Base-by-base conservation (phyloP, 106 monocot genomes). In the Posidonia australis region DNA sequence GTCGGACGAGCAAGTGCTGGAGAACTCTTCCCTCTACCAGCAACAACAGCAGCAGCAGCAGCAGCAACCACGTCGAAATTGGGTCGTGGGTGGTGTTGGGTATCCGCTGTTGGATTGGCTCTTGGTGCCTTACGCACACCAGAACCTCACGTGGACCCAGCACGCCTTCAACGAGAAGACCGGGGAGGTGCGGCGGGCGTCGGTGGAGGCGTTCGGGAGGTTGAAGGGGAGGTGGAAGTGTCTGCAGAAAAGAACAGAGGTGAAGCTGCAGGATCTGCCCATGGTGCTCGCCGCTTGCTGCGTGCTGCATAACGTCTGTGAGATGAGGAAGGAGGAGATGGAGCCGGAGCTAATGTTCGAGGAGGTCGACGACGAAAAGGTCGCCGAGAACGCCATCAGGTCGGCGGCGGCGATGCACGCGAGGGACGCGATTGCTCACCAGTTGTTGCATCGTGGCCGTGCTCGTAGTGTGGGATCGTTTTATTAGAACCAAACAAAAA, bases 1-100 rank as follows among this genome's bases (percentile, higher is more conserved):
- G 84, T 58, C 79, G 14, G 74, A 84, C 55, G 79, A 84, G 30
- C 62, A 74, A 62, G 84, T 84, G 45, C 77, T 84, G 13, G 71
- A 71, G 70, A 79, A 74, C 32, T 84, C 80, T 9, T 64, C 70
- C 10, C 52, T 84, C 28, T 61, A 70, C 46, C 66, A 68, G 44
- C 56, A 79, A 1, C 46, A 77, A 6, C 69, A 51, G 17, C 54
- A 23, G 22, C 17, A 1, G n/a, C n/a, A 54, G 10, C 16, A 16
- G 1, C 58, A 27, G 27, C 13, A 7, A 31, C 26, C 30, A 29
- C 42, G 54, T 5, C 24, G 25, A 5, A 11, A 13, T 4, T 24
- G 57, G 53, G 31, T 68, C 22, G 56, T 68, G 2, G 68, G 68
- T 5, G 44, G 68, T 1, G 7, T 13, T 12, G 57, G 56, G 1